These are phyloP conservation scores for Parathielavia hyrcaniae DNA, from an alignment of 495 filamentous ascomycete genomes.

Conservation along the genomic window DNA sequence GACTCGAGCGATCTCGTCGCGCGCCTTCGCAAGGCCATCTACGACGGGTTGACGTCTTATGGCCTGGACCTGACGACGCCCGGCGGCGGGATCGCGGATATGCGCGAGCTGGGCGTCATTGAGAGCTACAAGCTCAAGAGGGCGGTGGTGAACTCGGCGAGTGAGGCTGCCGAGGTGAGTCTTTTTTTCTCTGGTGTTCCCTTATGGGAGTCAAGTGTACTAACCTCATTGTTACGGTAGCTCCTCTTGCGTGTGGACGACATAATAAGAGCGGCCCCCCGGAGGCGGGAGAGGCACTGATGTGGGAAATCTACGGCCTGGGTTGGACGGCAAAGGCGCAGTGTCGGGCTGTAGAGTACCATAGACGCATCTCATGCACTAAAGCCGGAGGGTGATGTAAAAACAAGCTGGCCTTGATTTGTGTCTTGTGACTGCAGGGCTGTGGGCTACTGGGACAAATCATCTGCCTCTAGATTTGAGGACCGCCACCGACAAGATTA, in stretches of 20 bases:
- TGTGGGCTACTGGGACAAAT: too few species aligned
- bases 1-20: constrained; percentile 92
- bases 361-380: constrained; percentile 18
- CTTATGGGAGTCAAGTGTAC: neutral
- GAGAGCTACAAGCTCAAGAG: constrained; percentile 98
- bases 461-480: too few species aligned
- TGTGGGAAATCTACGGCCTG: constrained; percentile 8
- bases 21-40: constrained; percentile 84
- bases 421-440: neutral
- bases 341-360: constrained; percentile 22
- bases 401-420: neutral
- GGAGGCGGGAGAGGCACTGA: constrained; percentile 32
- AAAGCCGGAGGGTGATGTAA: neutral
- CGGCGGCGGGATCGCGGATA: constrained; percentile 90
- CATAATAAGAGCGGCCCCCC: constrained; percentile 38
- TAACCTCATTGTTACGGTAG: constrained; percentile 19
- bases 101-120: constrained; percentile 91
- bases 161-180: constrained; percentile 90
- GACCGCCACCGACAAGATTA: too few species aligned
- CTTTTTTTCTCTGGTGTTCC: neutral
- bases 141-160: constrained; percentile 89
- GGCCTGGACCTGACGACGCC: constrained; percentile 84
- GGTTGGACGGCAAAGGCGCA: neutral
- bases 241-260: constrained; percentile 36
- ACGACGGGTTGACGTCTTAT: constrained; percentile 85